Base-by-base conservation (phyloP, 2,329 filamentous ascomycete genomes). In the Botrytis galanthina region DNA sequence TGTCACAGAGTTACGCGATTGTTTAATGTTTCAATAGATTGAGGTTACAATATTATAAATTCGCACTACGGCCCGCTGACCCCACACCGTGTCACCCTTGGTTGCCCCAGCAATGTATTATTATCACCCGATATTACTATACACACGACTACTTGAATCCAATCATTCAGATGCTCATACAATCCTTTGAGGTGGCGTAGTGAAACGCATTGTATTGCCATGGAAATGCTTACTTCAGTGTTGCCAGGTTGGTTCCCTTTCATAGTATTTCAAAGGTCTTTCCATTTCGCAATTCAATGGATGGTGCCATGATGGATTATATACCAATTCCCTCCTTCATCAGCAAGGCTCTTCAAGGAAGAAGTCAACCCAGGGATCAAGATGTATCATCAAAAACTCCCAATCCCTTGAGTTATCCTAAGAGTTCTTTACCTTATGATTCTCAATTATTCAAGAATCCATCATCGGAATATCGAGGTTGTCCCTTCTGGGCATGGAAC, bases 401-500 rank as follows among this genome's bases (percentile, higher is more conserved):
- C 20, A 81, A 80, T 74, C 80, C 80, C 26, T 72, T 81, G 26
- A 80, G 76, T 29, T 81, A 79, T 74, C 79, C 80, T 9, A 80
- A 80, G 54, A 76, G 75, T 63, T 72, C 72, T 22, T 54, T 74
- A 32, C 73, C 77, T 18, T 81, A 81, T 73, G 77, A 75, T 62
- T 46, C 73, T 14, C 73, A 77, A 20, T 75, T 82, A 4, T 82
- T 82, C 75, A 70, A 76, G 66, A 77, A 75, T 37, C 81, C 80
- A 46, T 79, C 78, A 2, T 75, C 79, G 1, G 80, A 82, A 63
- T 81, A 81, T 72, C 78, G 80, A 71, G 80, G 79, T 32, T 79
- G 76, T 69, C 81, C 80, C 4, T 70, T 81, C 7, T 81, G 80
- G 79, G 67, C 79, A 54, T 81, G 80, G 80, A 81, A 81, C 63